Base-by-base conservation (phyloP, 2,329 filamentous ascomycete species). In the Colletotrichum scovillei region DNA sequence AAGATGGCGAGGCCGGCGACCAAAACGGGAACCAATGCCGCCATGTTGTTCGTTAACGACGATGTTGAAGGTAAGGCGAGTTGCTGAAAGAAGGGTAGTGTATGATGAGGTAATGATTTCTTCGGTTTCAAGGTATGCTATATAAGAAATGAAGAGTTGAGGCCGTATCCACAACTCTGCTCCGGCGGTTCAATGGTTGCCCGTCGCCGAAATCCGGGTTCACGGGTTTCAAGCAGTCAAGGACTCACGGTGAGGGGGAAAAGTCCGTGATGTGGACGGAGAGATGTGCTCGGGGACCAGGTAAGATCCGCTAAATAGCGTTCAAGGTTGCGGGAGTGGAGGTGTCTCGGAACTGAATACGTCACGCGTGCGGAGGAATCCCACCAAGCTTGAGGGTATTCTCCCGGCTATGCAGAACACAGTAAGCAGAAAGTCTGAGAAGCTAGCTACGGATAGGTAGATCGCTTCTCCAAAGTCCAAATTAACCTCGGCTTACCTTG, bases 1-100 rank as follows among this genome's bases (percentile, higher is more conserved):
- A 73, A 62, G 9, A 70, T 38, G 55, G 70, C 70, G 8, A 73
- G 55, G 4, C 70, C 70, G 26, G 60, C 70, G 7, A 73, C 70
- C n/a, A 73, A 14, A 28, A 56, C 12, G 28, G 70, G n/a, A 35
- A 65, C 30, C 8, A 73, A 65, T 9, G 60, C 59, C 55, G 60
- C 67, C 70, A 73, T 73, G 16, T 16, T 70, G 55, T 2, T 8
- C 16, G 52, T 2, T 1, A 14, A n/a, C n/a, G n/a, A 42, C 12
- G 24, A 16, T 22, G 32, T 35, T 35, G 12, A 35, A 12, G 11
- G 32, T 35, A 35, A 35, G 32, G 32, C 4, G 12, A 12, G 14
- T 16, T 16, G 7, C 6, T 42, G 38, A 19, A 19, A 19, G 12
- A 42, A 42, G 38, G 32, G 11, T 12, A 35, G 11, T 35, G 38